Percentiles rank a stretch among this genome's conserved stretches.
Evolutionary conservation across 441 rosid genomes (phyloP).

Genomic region (Adansonia grandidieri): DNA sequence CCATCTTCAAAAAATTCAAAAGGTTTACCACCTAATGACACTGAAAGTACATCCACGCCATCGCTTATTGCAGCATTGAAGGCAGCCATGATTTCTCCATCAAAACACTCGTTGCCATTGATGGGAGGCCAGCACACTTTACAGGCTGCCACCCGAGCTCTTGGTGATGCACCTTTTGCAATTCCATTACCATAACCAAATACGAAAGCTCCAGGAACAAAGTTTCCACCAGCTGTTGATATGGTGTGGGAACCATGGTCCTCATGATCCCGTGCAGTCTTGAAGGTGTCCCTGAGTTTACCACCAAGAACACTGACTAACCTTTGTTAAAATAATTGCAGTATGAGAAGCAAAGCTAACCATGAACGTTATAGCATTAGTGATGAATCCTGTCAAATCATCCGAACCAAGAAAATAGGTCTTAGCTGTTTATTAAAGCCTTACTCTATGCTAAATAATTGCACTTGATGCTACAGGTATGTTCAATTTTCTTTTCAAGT

Average conservation of each 20-base stretch:
- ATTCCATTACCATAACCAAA: slow-evolving; percentile 38
- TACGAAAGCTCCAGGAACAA: slow-evolving; percentile 47
- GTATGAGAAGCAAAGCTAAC: too few relatives aligned
- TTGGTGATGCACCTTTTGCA: slow-evolving; percentile 46
- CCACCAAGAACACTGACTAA: slow-evolving; percentile 30
- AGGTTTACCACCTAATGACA: slow-evolving; percentile 31
- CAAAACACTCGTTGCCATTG: slow-evolving; percentile 30
- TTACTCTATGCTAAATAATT: too few relatives aligned
- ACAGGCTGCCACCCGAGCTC: slow-evolving; percentile 45
- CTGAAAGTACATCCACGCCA: slow-evolving; percentile 46
- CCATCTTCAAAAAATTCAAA: slow-evolving; percentile 27
- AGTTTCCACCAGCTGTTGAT: slow-evolving; percentile 66
- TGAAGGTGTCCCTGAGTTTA: slow-evolving; percentile 28
- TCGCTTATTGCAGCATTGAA: slow-evolving; percentile 47
- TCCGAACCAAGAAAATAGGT: neutral
- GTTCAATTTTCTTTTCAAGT: too few relatives aligned
- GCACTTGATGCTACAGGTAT: too few relatives aligned
- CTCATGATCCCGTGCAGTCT: slow-evolving; percentile 38
- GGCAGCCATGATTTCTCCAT: slow-evolving; percentile 46
- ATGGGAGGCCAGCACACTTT: slow-evolving; percentile 43
- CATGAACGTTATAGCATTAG: too few relatives aligned
- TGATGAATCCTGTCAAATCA: neutral
- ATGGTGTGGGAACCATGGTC: slow-evolving; percentile 75
- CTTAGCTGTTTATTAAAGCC: too few relatives aligned
- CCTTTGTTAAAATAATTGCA: slow-evolving; percentile 61